Evolutionary conservation across 176 grass and related monocot genomes (phyloP), one percentile per base, ranked within the genome.

Genomic region (Carex kokanica): DNA sequence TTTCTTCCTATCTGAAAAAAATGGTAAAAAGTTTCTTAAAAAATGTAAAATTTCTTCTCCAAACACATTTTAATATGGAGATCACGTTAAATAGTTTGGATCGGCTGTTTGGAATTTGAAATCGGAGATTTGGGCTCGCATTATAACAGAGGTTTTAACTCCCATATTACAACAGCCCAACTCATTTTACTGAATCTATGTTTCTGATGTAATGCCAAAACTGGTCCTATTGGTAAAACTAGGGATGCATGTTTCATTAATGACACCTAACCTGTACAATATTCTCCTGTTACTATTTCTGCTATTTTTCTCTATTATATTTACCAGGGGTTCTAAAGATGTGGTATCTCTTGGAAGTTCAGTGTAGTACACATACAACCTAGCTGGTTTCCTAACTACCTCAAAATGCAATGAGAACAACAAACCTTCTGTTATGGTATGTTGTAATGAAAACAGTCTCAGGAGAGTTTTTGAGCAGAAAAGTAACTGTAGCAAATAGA

Each of bases 401-500:
- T 29, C 18, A 6, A 12, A n/a, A 70, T 78, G 29, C 8, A 5
- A 25, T 87, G 65, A n/a, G 14, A 81, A 49, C 7, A 72, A 84
- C 4, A 5, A 75, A 94, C 95, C 92, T 93, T 71, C 95, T 80
- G 60, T 91, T 94, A 67, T 98, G 95, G 83, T 94, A 98, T 67
- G 95, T 88, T 3, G 92, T 91, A 69, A 98, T 91, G 87, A 93
- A 94, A 60, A 98, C 86, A 0, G 89, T 43, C 61, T 84, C 84
- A 71, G 87, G 83, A 81, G 83, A 91, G 83, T 60, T 90, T 87
- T 87, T 78, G 56, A 98, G 78, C 6, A 98, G 86, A 87, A 95
- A 90, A 63, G 87, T 85, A 58, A 95, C 87, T 13, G 84, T 93
- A 2, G 88, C 84, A 0, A 95, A 98, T 70, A 93, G 84, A 81